Base-by-base conservation (phyloP, 2,329 filamentous ascomycete genomes). In the Xylaria digitata region DNA sequence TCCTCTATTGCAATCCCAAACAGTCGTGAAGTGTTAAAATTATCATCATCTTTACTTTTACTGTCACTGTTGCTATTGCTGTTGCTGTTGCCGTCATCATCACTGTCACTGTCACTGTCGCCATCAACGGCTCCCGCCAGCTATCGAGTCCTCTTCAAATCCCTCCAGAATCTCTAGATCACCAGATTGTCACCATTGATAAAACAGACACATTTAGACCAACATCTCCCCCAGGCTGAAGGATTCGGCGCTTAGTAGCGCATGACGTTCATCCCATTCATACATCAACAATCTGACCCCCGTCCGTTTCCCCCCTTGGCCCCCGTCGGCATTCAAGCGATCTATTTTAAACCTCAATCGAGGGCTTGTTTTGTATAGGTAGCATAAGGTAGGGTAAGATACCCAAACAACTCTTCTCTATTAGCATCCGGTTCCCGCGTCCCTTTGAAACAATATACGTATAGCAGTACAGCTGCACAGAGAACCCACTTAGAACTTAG, bases 261-360 rank as follows among this genome's bases (percentile, higher is more conserved):
- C 62, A 65, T 65, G 53, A 37, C 50, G 52, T 37, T 56, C 8
- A 37, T 37, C 34, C 32, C 48, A 34, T 50, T 42, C 53, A 48
- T 53, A 48, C 53, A 26, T 26, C 59, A 60, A 52, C 60, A 32
- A 55, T 52, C 49, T 37, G 56, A 67, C 54, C 60, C 48, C 32
- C 34, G 26, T 17, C 37, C 37, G 17, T 23, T 3, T 6, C 40
- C 19, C 37, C 26, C 37, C 40, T 19, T 45, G 13, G 34, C 32
- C 46, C 40, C 56, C 34, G 45, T 26, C 45, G 53, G 21, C 49
- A 52, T 21, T 48, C 52, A n/a, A 48, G 58, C 32, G 62, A 62
- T 68, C 66, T 68, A 68, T 68, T 68, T 68, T 68, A 68, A 67
- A 68, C 66, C 50, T 40, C 59, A 6, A 37, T n/a, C 58, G 43